phyloP scores from a whole-genome alignment of 2,329 filamentous ascomycete genomes.

The Colletotrichum musicola region DNA sequence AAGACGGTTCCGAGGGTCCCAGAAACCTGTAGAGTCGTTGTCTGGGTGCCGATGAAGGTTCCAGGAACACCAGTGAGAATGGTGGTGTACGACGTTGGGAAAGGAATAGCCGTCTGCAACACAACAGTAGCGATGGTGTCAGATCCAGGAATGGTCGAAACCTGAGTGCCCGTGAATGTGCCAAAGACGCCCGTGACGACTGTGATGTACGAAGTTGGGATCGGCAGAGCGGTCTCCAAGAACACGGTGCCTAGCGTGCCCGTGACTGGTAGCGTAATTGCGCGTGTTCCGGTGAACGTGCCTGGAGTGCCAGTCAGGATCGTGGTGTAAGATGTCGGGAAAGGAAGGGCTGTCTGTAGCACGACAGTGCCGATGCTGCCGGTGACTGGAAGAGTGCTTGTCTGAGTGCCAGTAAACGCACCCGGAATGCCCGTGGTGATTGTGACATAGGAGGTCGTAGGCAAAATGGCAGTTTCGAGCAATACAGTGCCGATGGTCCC shows the following conservation, averaged over 20 bases:
- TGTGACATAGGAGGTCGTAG: not conserved
- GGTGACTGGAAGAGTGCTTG: not conserved
- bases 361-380: not conserved
- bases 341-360: constrained; percentile 6
- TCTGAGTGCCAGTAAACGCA: not conserved
- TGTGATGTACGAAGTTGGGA: not conserved
- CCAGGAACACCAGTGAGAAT: constrained; percentile 7
- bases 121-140: constrained; percentile 11
- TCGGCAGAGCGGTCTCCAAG: constrained; percentile 2
- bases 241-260: not conserved
- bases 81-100: constrained; percentile 23
- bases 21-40: not conserved
- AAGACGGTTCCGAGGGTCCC: constrained; percentile 1
- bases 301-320: not conserved
- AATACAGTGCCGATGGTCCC: not conserved
- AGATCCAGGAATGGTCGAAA: not conserved
- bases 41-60: constrained; percentile 11
- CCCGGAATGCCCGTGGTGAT: not conserved
- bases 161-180: not conserved
- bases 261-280: not conserved
- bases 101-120: constrained; percentile 8
- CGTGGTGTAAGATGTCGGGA: constrained; percentile 2
- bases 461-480: not conserved
- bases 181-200: not conserved
- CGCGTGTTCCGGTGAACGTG: not conserved